Percentiles rank a stretch among this genome's conserved stretches.
phyloP scores from a whole-genome alignment of 257 asterid species.

The Scutellaria barbata region DNA sequence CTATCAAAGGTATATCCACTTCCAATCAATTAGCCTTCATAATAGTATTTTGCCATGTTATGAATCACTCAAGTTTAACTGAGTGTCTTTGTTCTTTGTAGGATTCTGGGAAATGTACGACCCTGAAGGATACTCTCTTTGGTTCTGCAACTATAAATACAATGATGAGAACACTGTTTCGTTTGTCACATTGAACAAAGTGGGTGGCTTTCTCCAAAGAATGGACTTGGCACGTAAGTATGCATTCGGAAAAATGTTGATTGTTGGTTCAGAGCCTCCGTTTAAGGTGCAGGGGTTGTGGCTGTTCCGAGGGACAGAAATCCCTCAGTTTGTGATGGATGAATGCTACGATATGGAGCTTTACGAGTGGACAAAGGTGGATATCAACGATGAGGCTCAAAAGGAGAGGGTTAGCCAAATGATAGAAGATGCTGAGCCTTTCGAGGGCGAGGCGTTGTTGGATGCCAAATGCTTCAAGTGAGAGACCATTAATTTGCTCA shows the following conservation, averaged over 20 bases:
- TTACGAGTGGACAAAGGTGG: slow-evolving; percentile 82
- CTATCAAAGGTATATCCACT: slow-evolving; percentile 66
- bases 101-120: slow-evolving; percentile 99
- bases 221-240: slow-evolving; percentile 95
- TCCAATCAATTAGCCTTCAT: neutral
- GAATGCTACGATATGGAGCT: slow-evolving; percentile 95
- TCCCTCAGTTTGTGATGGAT: slow-evolving; percentile 77
- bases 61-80: neutral
- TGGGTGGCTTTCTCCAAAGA: slow-evolving; percentile 88
- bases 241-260: slow-evolving; percentile 93
- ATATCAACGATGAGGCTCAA: slow-evolving; percentile 80
- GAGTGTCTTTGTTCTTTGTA: slow-evolving; percentile 26
- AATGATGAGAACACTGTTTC: slow-evolving; percentile 88
- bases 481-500: slow-evolving; percentile 4
- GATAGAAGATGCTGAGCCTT: slow-evolving; percentile 94
- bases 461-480: slow-evolving; percentile 97
- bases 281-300: slow-evolving; percentile 92
- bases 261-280: slow-evolving; percentile 78
- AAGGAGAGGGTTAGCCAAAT: slow-evolving; percentile 89
- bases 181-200: slow-evolving; percentile 89
- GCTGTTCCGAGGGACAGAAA: slow-evolving; percentile 87
- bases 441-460: slow-evolving; percentile 80
- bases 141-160: slow-evolving; percentile 97
- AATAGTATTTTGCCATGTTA: neutral
- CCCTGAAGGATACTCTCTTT: slow-evolving; percentile 93